Percentiles rank a stretch among this genome's conserved stretches.
Evolutionary conservation across 768 basidiomycete species (phyloP).

Genomic region (Calocera viscosa): DNA sequence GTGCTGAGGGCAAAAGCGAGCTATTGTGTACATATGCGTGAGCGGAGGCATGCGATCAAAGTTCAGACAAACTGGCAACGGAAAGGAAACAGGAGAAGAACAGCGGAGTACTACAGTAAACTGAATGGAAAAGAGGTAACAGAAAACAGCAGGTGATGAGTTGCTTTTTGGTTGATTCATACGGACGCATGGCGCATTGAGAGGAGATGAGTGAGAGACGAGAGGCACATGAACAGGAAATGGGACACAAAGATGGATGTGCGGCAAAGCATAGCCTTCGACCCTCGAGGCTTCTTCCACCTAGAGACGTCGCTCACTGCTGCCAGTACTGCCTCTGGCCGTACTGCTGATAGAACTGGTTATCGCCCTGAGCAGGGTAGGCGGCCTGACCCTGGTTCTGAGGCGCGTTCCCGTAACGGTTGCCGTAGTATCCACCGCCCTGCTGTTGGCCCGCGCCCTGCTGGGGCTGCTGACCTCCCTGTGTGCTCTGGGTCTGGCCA

Average conservation of each 20-base stretch:
- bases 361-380: slow-evolving; percentile 1
- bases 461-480: background rate
- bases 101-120: background rate
- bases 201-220: slow-evolving; percentile 6
- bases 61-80: background rate
- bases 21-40: slow-evolving; percentile 9
- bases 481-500: background rate
- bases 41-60: slow-evolving; percentile 8
- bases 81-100: background rate
- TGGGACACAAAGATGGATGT: background rate
- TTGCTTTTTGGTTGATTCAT: slow-evolving; percentile 1
- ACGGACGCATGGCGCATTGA: slow-evolving; percentile 1
- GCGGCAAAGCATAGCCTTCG: background rate
- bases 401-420: background rate
- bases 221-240: background rate
- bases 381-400: background rate
- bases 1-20: background rate
- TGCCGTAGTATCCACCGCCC: slow-evolving; percentile 2
- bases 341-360: slow-evolving; percentile 7
- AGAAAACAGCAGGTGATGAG: background rate
- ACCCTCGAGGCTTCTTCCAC: background rate
- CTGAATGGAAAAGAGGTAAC: background rate
- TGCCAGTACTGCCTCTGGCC: slow-evolving; percentile 8
- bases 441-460: background rate
- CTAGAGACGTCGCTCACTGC: background rate